Base-by-base conservation (phyloP, 352 stramenopile genomes). In the Phytophthora europaea region DNA sequence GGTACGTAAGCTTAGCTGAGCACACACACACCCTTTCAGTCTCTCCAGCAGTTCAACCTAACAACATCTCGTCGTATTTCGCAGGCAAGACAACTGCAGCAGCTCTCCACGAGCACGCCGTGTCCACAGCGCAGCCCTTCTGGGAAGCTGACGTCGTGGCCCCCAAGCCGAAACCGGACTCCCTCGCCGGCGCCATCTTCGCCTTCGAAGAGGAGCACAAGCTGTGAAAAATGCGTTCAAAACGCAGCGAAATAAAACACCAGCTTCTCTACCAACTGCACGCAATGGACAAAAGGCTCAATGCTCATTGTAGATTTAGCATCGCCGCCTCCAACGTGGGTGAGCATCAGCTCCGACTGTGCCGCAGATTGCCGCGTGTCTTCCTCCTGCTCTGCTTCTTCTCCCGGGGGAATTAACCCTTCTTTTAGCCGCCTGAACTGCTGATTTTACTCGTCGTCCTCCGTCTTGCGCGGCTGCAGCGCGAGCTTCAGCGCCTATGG, bases 81-180 rank as follows among this genome's bases (percentile, higher is more conserved):
- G 12, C 34, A 94, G 86, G 88, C n/a, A 94, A 92, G 38, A 93
- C 87, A 22, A 95, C 84, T 13, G 85, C 82, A 15, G 36, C 79
- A 15, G 89, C 89, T 13, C 65, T 95, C 13, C 68, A 78, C 15
- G 67, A 81, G 2, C 65, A 88, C 26, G 81, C 86, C 12, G 47
- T 84, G 23, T 74, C 85, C 23, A 87, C 75, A 1, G 54, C 56
- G 4, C 65, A 80, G 12, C 10, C 70, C 1, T 78, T 84, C 38
- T 94, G 89, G 87, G 58, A 77, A 40, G 75, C 87, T 2, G 72
- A 87, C 36, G 85, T 92, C 28, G 78, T 79, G 9, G 83, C 89
- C 0, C 50, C 78, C 3, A 85, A 89, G 36, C 89, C 89, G 12
- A 94, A 68, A 8, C 70, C 86, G 0, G 83, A 92, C 4, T 80